Conservation (phyloP, 495 filamentous ascomycete genomes). For the Aspergillus affinis region DNA sequence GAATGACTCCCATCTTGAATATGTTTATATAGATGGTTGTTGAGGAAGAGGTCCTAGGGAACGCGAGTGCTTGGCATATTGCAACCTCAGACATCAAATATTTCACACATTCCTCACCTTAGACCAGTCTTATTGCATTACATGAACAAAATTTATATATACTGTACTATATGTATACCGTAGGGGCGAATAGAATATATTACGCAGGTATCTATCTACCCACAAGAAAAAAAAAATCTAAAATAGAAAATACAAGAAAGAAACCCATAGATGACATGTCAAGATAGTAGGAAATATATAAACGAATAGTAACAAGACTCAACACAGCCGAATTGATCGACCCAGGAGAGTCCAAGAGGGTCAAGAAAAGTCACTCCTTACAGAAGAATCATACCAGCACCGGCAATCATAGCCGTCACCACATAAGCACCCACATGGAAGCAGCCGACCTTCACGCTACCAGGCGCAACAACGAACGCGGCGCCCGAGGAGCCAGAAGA, state of each 20-base stretch:
- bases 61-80: too few relatives aligned
- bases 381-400: slow-evolving; percentile 69
- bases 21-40: too few relatives aligned
- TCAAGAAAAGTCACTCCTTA: slow-evolving; percentile 39
- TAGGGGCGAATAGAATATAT: background rate
- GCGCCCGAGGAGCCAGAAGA: slow-evolving; percentile 14
- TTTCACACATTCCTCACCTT: too few relatives aligned
- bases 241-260: background rate
- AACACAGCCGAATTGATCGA: background rate
- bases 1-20: too few relatives aligned
- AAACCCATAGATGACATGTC: background rate
- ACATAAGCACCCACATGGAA: slow-evolving; percentile 64
- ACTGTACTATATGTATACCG: too few relatives aligned
- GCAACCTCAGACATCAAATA: too few relatives aligned
- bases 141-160: too few relatives aligned
- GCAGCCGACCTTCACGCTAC: slow-evolving; percentile 55
- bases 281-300: background rate
- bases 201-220: background rate
- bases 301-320: background rate
- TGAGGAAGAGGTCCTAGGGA: too few relatives aligned
- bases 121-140: too few relatives aligned
- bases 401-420: slow-evolving; percentile 62
- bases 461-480: slow-evolving; percentile 24
- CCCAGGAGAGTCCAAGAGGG: background rate
- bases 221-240: background rate